phyloP scores from a whole-genome alignment of 768 basidiomycete species.

The Leucocoprinus leucothites region DNA sequence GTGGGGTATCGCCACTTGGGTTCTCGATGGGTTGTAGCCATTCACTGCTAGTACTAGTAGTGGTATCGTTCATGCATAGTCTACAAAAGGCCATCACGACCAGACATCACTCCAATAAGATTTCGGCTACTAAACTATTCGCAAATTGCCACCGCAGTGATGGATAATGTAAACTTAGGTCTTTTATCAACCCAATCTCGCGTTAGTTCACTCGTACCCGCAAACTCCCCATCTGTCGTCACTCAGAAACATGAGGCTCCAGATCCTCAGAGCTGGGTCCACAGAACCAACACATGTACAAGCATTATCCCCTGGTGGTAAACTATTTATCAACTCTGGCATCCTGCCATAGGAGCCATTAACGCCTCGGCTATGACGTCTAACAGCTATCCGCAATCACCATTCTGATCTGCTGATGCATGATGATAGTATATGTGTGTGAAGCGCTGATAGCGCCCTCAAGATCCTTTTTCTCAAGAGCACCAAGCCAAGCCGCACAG shows the following conservation, averaged over 20 bases:
- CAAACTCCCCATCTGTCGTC: neutral
- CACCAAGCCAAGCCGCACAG: neutral
- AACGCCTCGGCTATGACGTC: constrained; percentile 7
- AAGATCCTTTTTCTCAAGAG: neutral
- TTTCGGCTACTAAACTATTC: too few relatives aligned
- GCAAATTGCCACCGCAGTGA: neutral
- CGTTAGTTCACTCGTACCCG: neutral
- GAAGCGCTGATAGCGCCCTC: neutral
- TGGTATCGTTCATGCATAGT: too few relatives aligned
- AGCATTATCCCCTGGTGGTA: neutral
- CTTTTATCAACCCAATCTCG: neutral
- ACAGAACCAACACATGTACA: too few relatives aligned
- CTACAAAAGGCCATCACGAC: too few relatives aligned
- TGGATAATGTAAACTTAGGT: neutral
- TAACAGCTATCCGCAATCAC: neutral
- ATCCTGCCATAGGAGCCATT: neutral
- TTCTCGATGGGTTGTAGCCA: too few relatives aligned
- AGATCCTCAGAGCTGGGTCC: too few relatives aligned
- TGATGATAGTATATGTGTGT: neutral
- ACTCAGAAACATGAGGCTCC: neutral
- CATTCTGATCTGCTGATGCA: neutral
- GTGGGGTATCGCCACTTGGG: too few relatives aligned
- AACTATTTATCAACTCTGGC: neutral
- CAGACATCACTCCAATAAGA: too few relatives aligned
- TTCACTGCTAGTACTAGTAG: too few relatives aligned